Base-by-base conservation (phyloP, 2,329 filamentous ascomycete genomes). In the Fusarium stilboides region DNA sequence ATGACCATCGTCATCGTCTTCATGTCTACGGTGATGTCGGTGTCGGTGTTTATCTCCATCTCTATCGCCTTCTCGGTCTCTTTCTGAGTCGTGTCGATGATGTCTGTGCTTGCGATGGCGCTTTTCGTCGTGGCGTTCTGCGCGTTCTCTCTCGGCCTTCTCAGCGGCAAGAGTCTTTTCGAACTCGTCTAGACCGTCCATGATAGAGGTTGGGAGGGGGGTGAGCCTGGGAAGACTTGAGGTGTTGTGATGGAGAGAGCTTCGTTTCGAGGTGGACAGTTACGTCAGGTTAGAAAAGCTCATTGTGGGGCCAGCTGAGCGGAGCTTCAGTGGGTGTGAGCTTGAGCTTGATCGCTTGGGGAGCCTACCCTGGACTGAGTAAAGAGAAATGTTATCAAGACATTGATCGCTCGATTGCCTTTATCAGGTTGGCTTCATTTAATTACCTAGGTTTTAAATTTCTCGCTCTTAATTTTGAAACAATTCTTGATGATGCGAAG, bases 161-260 rank as follows among this genome's bases (percentile, higher is more conserved):
- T 88, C 89, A 44, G 89, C 86, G 2, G 90, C 91, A 14, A 97
- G 84, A 26, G 89, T 84, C 77, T 91, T 92, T 78, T 97, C 94
- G 62, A 97, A 97, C 60, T 94, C 92, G 49, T 86, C 86, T 12
- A 88, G 80, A n/a, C 85, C 81, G 68, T 86, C 84, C 85, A 87
- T 88, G 8, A 15, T 15, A n/a, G n/a, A 3, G 20, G 5, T 15
- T 26, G n/a, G 10, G 5, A 2, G 1, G 5, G 2, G 1, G 10
- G 3, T 31, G 10, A 1, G 20, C 12, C 31, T 2, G 3, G 10
- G 7, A 26, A 8, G 8, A 36, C 24, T 65, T 55, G 17, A 46
- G n/a, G 3, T 24, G 31, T 53, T 45, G 33, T 15, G n/a, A 44
- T 57, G 42, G 36, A 49, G n/a, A 15, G 37, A 34, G 22, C 36